These are phyloP conservation scores for Besnoitia besnoiti DNA, from an alignment of 169 alveolate genomes.

Conservation along the genomic window DNA sequence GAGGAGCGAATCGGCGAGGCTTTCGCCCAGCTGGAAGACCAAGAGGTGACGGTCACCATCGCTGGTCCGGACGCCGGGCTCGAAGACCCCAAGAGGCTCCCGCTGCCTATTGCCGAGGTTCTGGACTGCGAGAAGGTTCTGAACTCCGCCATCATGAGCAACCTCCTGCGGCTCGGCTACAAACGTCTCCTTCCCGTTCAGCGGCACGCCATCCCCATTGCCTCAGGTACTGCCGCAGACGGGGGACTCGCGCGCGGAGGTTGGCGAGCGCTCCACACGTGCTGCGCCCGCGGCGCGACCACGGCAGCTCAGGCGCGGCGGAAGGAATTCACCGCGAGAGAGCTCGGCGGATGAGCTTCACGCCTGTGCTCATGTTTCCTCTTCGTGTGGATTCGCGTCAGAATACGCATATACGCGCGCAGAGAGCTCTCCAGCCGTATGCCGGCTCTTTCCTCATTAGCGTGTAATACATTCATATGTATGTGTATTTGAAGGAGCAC, in stretches of 20 bases:
- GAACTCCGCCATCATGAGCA: neutral
- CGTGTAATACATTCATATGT: too few species aligned
- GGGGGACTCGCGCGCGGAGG: neutral
- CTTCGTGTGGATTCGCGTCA: too few species aligned
- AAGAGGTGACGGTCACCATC: neutral
- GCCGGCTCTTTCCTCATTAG: too few species aligned
- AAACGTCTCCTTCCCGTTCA: conserved; percentile 51
- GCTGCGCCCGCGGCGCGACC: too few species aligned
- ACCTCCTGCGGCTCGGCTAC: neutral
- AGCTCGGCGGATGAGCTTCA: too few species aligned
- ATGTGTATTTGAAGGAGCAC: too few species aligned
- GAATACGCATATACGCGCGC: too few species aligned
- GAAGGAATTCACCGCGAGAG: too few species aligned
- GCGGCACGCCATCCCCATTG: conserved; percentile 39
- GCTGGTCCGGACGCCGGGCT: neutral
- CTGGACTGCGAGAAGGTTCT: neutral
- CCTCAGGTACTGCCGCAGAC: neutral
- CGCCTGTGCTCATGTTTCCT: too few species aligned
- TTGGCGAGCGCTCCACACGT: too few species aligned
- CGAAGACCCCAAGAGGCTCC: neutral
- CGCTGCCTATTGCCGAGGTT: neutral
- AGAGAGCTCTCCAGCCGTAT: too few species aligned
- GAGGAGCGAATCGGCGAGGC: neutral
- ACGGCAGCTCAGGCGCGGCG: too few species aligned
- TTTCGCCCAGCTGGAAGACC: neutral